Evolutionary conservation across 1,284 basidiomycete genomes (phyloP).

Genomic region (Marasmius oreades): DNA sequence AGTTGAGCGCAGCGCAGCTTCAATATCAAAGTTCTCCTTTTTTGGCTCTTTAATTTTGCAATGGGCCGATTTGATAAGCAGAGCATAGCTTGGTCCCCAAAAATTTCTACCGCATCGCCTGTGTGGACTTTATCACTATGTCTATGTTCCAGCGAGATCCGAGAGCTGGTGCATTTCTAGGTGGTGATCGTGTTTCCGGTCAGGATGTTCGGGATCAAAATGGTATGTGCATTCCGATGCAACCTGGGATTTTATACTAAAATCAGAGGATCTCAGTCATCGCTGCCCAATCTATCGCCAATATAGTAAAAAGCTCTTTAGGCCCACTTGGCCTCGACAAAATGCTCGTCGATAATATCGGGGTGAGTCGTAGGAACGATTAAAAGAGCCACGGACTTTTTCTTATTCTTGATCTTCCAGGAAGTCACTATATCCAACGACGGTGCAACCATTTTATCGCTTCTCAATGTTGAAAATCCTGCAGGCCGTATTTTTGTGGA

Average conservation of each 20-base stretch:
- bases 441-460: constrained; percentile 94
- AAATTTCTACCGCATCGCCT: constrained; percentile 9
- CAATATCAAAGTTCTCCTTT: background rate
- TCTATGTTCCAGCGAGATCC: constrained; percentile 84
- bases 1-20: background rate
- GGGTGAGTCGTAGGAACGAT: constrained; percentile 47
- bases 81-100: constrained; percentile 6
- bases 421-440: constrained; percentile 99
- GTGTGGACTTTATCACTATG: background rate
- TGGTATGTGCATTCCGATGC: constrained; percentile 50
- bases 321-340: constrained; percentile 96
- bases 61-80: too few species aligned
- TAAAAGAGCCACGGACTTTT: background rate
- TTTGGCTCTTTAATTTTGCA: too few species aligned
- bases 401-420: constrained; percentile 34
- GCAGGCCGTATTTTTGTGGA: constrained; percentile 97
- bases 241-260: too few species aligned
- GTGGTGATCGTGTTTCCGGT: constrained; percentile 90
- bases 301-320: constrained; percentile 95
- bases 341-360: constrained; percentile 99
- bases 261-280: too few species aligned
- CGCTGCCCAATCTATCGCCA: constrained; percentile 95
- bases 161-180: constrained; percentile 85
- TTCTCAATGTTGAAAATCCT: constrained; percentile 91
- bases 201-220: constrained; percentile 97